A percentile compares a stretch with the other conserved stretches of the same genome.
Conservation (phyloP, 805 yeast species). For the Candida sonorensis region DNA sequence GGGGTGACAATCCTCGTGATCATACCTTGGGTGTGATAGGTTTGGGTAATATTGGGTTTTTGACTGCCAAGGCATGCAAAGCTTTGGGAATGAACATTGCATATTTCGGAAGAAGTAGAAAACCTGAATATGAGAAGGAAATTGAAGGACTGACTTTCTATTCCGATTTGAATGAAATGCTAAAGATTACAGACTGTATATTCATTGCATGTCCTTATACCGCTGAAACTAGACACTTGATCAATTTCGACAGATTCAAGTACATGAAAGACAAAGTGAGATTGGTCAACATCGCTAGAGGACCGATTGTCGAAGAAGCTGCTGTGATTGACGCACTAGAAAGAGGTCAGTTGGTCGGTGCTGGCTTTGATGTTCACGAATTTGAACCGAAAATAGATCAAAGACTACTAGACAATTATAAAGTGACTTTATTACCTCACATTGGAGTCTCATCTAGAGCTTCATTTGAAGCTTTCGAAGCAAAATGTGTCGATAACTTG, state of each 20-base stretch:
- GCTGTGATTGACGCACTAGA: slow-evolving; percentile 34
- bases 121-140: slow-evolving; percentile 25
- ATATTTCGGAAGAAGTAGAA: slow-evolving; percentile 33
- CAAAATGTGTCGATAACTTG: slow-evolving; percentile 31
- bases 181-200: slow-evolving; percentile 25
- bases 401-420: slow-evolving; percentile 27
- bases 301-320: slow-evolving; percentile 33
- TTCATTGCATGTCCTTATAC: slow-evolving; percentile 34
- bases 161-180: slow-evolving; percentile 20
- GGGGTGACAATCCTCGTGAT: slow-evolving; percentile 35
- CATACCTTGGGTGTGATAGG: slow-evolving; percentile 41
- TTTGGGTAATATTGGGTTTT: slow-evolving; percentile 39
- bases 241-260: slow-evolving; percentile 27
- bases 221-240: slow-evolving; percentile 30
- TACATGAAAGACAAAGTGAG: slow-evolving; percentile 22
- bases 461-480: slow-evolving; percentile 32
- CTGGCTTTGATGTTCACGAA: slow-evolving; percentile 37
- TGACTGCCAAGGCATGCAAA: slow-evolving; percentile 35
- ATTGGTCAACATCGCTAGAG: slow-evolving; percentile 33
- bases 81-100: slow-evolving; percentile 38
- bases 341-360: slow-evolving; percentile 34
- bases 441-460: slow-evolving; percentile 30
- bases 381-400: slow-evolving; percentile 33
- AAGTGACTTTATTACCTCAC: slow-evolving; percentile 32
- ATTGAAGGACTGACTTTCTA: slow-evolving; percentile 26